Evolutionary conservation across 1,139 yeast species (phyloP).

Genomic region (Wickerhamomyces sp.): DNA sequence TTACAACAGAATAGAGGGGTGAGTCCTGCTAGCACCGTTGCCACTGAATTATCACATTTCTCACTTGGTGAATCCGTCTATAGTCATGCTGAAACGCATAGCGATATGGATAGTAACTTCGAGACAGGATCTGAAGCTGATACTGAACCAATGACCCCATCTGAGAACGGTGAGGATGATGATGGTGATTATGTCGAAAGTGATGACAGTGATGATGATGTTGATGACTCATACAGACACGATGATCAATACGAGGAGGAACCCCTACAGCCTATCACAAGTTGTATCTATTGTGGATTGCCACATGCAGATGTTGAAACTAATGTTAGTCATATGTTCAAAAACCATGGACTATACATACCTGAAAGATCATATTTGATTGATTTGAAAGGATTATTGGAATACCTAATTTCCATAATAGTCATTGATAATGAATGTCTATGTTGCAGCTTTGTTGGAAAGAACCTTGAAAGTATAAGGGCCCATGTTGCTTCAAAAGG

Average conservation of each 20-base stretch:
- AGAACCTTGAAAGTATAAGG: slow-evolving; percentile 77
- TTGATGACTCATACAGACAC: slow-evolving; percentile 29
- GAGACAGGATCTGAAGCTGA: slow-evolving; percentile 50
- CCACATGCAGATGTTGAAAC: slow-evolving; percentile 45
- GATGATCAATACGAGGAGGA: slow-evolving; percentile 28
- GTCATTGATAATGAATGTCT: slow-evolving; percentile 85
- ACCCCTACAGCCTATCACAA: slow-evolving; percentile 26
- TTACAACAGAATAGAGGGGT: slow-evolving; percentile 25
- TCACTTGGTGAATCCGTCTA: slow-evolving; percentile 58
- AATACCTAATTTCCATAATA: slow-evolving; percentile 74
- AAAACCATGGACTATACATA: slow-evolving; percentile 73
- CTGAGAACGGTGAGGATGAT: slow-evolving; percentile 35
- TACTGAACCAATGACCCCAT: slow-evolving; percentile 14
- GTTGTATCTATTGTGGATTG: slow-evolving; percentile 41
- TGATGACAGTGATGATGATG: slow-evolving; percentile 25
- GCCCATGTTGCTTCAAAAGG: slow-evolving; percentile 85
- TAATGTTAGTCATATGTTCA: slow-evolving; percentile 72
- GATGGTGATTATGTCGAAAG: slow-evolving; percentile 30
- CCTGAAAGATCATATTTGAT: slow-evolving; percentile 74
- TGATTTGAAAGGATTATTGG: slow-evolving; percentile 66
- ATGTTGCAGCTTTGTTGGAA: slow-evolving; percentile 80
- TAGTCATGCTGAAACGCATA: slow-evolving; percentile 26
- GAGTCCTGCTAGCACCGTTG: slow-evolving; percentile 52
- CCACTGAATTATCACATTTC: slow-evolving; percentile 57
- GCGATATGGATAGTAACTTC: slow-evolving; percentile 36